Conservation (phyloP, 257 asterid species). For the Lantana camara region DNA sequence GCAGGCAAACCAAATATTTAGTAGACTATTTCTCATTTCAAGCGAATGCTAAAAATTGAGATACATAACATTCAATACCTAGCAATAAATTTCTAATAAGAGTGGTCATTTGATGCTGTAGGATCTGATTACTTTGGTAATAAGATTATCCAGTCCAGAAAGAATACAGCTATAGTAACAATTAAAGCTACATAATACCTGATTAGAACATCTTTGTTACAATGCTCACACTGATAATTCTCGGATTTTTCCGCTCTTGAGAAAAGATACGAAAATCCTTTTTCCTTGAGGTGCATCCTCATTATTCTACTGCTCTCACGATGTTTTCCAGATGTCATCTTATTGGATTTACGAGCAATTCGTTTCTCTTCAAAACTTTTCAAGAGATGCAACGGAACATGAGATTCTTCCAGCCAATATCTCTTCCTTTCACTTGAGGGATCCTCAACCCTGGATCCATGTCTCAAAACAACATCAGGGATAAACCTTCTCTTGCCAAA, state of each 20-base stretch:
- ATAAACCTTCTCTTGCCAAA: conserved; percentile 92
- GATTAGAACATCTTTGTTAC: conserved; percentile 69
- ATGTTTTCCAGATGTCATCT: conserved; percentile 46
- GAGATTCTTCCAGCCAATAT: conserved; percentile 90
- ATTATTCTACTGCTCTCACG: conserved; percentile 34
- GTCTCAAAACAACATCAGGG: conserved; percentile 76
- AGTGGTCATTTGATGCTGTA: conserved; percentile 13
- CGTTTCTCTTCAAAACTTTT: conserved; percentile 82
- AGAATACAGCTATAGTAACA: conserved; percentile 17
- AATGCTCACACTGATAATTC: conserved; percentile 68
- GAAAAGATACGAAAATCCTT: conserved; percentile 80
- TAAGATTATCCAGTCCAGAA: conserved; percentile 9
- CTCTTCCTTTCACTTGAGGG: conserved; percentile 63
- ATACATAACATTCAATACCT: conserved; percentile 5
- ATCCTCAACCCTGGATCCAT: conserved; percentile 72
- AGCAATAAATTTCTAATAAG: neutral
- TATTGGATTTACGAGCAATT: conserved; percentile 75
- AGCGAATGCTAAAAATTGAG: conserved; percentile 7
- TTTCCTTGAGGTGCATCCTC: conserved; percentile 48
- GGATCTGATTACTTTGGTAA: conserved; percentile 19
- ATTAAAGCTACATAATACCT: conserved; percentile 49
- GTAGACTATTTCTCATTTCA: conserved; percentile 23
- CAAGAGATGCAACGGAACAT: conserved; percentile 85
- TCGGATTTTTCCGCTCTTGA: conserved; percentile 68
- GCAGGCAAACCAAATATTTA: conserved; percentile 9